Base-by-base conservation (phyloP, 176 grass and related monocot species). In the Carex myosuroides region DNA sequence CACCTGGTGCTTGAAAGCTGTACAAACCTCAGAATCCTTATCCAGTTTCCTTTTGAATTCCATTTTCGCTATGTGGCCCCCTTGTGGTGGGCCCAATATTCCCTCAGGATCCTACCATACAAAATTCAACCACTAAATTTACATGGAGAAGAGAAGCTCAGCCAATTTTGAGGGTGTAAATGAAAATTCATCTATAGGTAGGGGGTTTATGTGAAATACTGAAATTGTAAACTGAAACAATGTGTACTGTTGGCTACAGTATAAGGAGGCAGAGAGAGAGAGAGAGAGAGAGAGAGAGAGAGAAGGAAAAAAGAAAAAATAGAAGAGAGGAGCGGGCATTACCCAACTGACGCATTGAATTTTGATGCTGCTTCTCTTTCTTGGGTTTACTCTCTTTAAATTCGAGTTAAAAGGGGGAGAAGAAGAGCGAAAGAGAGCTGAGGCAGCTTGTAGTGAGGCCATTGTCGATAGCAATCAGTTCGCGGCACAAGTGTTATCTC, bases 71-170 rank as follows among this genome's bases (percentile, higher is more conserved):
- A 98, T 91, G 84, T 98, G 95, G 8, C 95, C 92, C 13, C 84
- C 84, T 83, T 87, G 79, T 77, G 95, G 91, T 52, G 85, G 73
- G 13, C 83, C 91, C 13, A 98, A 88, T 61, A 98, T 81, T 55
- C 89, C 95, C 67, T 95, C 92, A 0, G 92, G 95, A 68, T 98
- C 95, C 92, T 98, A 83, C 39, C 29, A 88, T 26, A 68, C n/a
- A 29, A 0, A 62, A 64, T 63, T 72, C 18, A 48, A 48, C 18
- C 18, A 9, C n/a, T 21, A 11, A 72, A 48, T 13, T 46, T 11
- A 21, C 35, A 72, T 48, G 41, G 9, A 72, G 6, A 48, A 67
- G 5, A 0, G 1, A 48, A 72, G 41, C 8, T 21, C 66, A 41
- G 26, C 16, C 33, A 70, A n/a, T 42, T 70, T 41, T n/a, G 33